Conservation (phyloP, 768 basidiomycete species). For the Xerocomellus chrysenteron region DNA sequence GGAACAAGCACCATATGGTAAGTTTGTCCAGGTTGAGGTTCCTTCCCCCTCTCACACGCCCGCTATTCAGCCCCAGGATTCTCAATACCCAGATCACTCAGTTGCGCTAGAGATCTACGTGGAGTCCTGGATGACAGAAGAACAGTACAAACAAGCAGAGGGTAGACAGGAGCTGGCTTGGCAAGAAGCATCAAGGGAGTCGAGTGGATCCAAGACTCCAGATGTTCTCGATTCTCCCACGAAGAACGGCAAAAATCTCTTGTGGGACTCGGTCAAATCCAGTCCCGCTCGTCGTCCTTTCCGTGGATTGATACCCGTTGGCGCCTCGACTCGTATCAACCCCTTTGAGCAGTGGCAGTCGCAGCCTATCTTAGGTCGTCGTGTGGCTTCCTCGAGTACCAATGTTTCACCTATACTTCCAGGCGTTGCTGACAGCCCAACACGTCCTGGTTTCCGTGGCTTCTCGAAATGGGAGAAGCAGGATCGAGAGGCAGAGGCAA, state of each 20-base stretch:
- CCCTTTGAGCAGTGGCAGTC: conserved; percentile 42
- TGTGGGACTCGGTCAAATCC: conserved; percentile 63
- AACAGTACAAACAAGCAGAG: conserved; percentile 66
- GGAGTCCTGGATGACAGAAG: conserved; percentile 79
- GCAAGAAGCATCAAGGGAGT: conserved; percentile 55
- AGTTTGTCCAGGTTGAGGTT: conserved; percentile 20
- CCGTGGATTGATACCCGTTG: conserved; percentile 48
- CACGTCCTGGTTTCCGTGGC: conserved; percentile 41
- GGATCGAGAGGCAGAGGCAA: conserved; percentile 76
- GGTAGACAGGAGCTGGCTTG: conserved; percentile 59
- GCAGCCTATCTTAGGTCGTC: conserved; percentile 41
- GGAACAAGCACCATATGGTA: conserved; percentile 74
- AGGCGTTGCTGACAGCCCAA: conserved; percentile 55
- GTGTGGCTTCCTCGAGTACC: conserved; percentile 40
- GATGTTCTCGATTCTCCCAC: conserved; percentile 39
- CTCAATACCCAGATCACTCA: conserved; percentile 71
- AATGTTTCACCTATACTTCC: conserved; percentile 26
- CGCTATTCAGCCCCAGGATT: conserved; percentile 67
- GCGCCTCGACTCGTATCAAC: conserved; percentile 46
- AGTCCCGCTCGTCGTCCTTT: conserved; percentile 42
- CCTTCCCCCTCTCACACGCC: conserved; percentile 5
- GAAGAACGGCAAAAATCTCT: conserved; percentile 59
- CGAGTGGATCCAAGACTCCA: conserved; percentile 43
- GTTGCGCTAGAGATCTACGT: conserved; percentile 69
- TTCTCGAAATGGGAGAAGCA: conserved; percentile 88